Percentiles rank a stretch among this genome's conserved stretches.
Evolutionary conservation across 345 rosid species (phyloP).

Genomic region (Lumnitzera racemosa): DNA sequence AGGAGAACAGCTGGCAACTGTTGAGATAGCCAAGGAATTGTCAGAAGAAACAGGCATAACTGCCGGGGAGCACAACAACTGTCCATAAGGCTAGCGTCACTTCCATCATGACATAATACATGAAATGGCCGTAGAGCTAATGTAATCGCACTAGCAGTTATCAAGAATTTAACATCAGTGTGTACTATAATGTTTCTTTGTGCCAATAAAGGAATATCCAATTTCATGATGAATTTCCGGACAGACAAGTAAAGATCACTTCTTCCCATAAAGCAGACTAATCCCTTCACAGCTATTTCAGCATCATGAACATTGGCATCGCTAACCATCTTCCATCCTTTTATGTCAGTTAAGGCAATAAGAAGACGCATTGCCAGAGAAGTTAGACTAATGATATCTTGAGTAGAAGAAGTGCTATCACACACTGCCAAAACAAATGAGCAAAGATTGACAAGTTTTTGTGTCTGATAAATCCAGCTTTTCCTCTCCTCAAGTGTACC

Average conservation of each 20-base stretch:
- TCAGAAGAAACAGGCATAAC: conserved; percentile 52
- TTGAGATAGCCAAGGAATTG: conserved; percentile 66
- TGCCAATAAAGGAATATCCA: conserved; percentile 23
- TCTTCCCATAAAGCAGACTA: conserved; percentile 58
- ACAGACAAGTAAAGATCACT: conserved; percentile 64
- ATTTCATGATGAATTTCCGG: conserved; percentile 49
- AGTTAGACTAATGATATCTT: conserved; percentile 39
- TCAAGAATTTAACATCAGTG: conserved; percentile 61
- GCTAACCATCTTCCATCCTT: conserved; percentile 54
- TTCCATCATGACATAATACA: conserved; percentile 18
- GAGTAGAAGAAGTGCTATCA: conserved; percentile 29
- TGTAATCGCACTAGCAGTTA: conserved; percentile 72
- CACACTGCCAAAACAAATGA: conserved; percentile 51
- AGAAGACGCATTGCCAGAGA: conserved; percentile 61
- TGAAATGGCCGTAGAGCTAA: conserved; percentile 84
- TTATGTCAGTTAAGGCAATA: conserved; percentile 63
- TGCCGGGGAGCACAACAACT: conserved; percentile 36
- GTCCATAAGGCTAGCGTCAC: conserved; percentile 20
- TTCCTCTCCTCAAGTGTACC: conserved; percentile 62
- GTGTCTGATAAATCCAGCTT: conserved; percentile 60
- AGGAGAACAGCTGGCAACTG: conserved; percentile 67
- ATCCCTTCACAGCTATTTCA: conserved; percentile 44
- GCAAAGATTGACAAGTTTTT: conserved; percentile 58
- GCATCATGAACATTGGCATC: conserved; percentile 34
- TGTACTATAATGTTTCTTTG: conserved; percentile 23